Evolutionary conservation across 2,329 filamentous ascomycete species (phyloP), one percentile per base, ranked within the genome.

Genomic region (Arthrobotrys megalospora): DNA sequence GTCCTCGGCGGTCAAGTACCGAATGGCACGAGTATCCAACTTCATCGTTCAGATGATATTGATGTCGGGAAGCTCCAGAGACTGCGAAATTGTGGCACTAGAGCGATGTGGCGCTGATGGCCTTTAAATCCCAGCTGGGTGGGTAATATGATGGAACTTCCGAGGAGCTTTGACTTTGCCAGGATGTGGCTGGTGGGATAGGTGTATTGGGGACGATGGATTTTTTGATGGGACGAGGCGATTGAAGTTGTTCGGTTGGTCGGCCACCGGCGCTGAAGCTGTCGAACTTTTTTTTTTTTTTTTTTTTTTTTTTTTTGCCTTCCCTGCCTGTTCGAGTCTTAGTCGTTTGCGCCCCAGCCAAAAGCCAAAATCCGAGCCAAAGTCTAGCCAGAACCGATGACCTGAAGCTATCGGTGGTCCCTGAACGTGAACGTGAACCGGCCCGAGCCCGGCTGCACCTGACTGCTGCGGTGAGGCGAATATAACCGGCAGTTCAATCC

Each of bases 11-110:
- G 92, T 91, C 84, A 99, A 89, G 85, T 99, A 95, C 84, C 96
- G 94, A 86, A 99, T 91, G 62, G 93, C 91, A 84, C 94, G 94
- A 62, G 95, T 94, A 84, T 99, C 94, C 84, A 99, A 90, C 87
- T 96, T 97, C 96, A 99, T 99, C 80, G 55, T 60, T 43, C 19
- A 58, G 52, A 38, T 12, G n/a, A 21, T 58, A 36, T 19, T 19
- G 28, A 21, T 63, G 41, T 77, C 85, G 19, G 11, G n/a, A 14
- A 16, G 38, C 47, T 24, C 34, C 16, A 34, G 16, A 75, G 76
- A 62, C 45, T 66, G 7, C 36, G 21, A 41, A 28, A 19, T 60
- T 50, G 53, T 21, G 38, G 48, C 36, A 24, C 24, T 65, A 53
- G 21, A 36, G 21, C 41, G 12, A 32, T 60, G 52, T 76, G 70